Percentiles rank a stretch among this genome's conserved stretches.
Conservation (phyloP, 2,329 filamentous ascomycete species). For the Lecanicillium sp. region DNA sequence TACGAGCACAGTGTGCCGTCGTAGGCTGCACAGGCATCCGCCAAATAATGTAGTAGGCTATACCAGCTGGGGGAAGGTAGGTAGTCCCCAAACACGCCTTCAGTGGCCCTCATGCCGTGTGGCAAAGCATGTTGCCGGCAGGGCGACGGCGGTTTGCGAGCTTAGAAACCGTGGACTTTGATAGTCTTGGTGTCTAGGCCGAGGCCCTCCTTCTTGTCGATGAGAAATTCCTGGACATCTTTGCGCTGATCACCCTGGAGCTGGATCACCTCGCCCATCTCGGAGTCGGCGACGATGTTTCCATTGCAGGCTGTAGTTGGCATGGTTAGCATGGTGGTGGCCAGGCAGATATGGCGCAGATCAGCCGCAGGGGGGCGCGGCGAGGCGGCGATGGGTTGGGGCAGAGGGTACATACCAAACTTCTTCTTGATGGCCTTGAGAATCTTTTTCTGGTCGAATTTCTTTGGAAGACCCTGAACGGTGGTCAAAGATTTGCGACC, state of each 20-base stretch:
- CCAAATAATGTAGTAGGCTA: conserved; percentile 1
- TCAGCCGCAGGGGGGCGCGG: no score
- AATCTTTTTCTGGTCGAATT: conserved; percentile 99
- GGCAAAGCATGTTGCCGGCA: conserved; percentile 15
- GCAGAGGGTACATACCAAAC: conserved; percentile 58
- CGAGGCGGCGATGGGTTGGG: neutral
- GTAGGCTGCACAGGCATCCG: no score
- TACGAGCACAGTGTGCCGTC: neutral
- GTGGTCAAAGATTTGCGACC: conserved; percentile 99
- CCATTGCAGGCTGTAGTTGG: conserved; percentile 83
- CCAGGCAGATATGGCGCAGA: no score
- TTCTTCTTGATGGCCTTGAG: conserved; percentile 99
- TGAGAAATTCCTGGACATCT: conserved; percentile 95
- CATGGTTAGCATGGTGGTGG: conserved; percentile 1
- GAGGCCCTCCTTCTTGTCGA: conserved; percentile 90
- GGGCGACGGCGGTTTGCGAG: conserved; percentile 29
- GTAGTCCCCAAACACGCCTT: conserved; percentile 13
- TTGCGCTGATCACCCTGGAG: conserved; percentile 99
- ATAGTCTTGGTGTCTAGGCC: conserved; percentile 94
- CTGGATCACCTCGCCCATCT: conserved; percentile 99
- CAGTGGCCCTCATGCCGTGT: conserved; percentile 7
- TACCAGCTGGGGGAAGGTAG: conserved; percentile 5
- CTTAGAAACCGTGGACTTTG: conserved; percentile 64
- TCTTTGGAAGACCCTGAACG: conserved; percentile 96
- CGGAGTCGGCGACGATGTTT: conserved; percentile 90